phyloP scores from a whole-genome alignment of 768 basidiomycete species.

The Daedalea quercina region DNA sequence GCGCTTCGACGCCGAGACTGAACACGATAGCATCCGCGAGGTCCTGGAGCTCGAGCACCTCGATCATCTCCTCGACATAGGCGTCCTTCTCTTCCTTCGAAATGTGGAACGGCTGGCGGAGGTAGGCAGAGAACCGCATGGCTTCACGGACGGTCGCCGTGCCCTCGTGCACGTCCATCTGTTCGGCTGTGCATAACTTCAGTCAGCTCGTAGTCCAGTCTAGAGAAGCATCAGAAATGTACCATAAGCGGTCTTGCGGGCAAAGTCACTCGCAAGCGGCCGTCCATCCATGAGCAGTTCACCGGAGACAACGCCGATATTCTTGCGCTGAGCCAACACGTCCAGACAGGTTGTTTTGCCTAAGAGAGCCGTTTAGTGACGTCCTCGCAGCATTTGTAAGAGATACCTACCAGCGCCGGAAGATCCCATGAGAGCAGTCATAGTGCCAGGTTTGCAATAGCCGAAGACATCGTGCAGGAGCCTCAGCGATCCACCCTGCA shows the following conservation, averaged over 20 bases:
- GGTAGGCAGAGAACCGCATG: conserved; percentile 77
- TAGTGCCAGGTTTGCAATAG: conserved; percentile 79
- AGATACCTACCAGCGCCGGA: conserved; percentile 57
- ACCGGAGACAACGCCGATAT: conserved; percentile 59
- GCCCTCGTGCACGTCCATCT: conserved; percentile 82
- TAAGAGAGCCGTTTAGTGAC: conserved; percentile 17
- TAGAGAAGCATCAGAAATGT: conserved; percentile 23
- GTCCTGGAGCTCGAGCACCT: conserved; percentile 79
- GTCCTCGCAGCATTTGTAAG: background rate
- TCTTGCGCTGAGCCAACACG: conserved; percentile 68
- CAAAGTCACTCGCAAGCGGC: conserved; percentile 49
- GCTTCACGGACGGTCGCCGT: conserved; percentile 82
- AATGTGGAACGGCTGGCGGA: conserved; percentile 68
- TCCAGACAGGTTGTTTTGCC: conserved; percentile 75
- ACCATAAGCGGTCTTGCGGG: conserved; percentile 75
- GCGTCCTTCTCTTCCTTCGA: conserved; percentile 67
- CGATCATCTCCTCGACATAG: conserved; percentile 80
- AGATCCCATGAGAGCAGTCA: conserved; percentile 87
- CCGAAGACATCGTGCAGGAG: conserved; percentile 74
- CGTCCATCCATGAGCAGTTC: conserved; percentile 62
- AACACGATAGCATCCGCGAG: conserved; percentile 77
- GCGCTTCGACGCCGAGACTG: conserved; percentile 58
- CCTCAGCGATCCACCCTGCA: conserved; percentile 49
- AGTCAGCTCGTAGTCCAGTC: conserved; percentile 17
- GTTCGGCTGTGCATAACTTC: conserved; percentile 46